Base-by-base conservation (phyloP, 257 asterid genomes). In the Scutellaria minor region DNA sequence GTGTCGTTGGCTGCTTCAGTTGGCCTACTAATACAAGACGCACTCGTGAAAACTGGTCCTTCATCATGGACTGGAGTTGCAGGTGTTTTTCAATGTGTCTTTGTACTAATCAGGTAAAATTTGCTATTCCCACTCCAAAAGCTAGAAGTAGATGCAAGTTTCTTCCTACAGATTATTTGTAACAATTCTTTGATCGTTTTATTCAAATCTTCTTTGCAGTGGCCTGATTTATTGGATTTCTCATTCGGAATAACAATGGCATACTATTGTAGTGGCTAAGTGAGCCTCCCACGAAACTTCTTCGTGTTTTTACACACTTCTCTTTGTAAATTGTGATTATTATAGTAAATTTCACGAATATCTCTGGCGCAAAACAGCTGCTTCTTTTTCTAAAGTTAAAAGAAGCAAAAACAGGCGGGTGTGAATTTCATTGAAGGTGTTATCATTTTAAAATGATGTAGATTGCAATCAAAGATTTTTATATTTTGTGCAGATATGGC, bases 1-100 rank as follows among this genome's bases (percentile, higher is more conserved):
- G 97, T 92, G 77, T 94, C 99, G 6, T 79, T 94, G 82, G 98
- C 99, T 61, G 99, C 97, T 77, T 91, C 99, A 14, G 99, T 94
- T 9, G 99, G 99, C 39, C 85, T 94, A 46, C 79, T 94, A 85
- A 77, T 94, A 83, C 96, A 94, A 87, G 99, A 91, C 35, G 86
- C 98, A 20, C 79, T 94, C 22, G 92, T 85, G 78, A 64, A 80
- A 74, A 59, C 95, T 1, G 92, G 95, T 18, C 99, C 99, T 12
- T 89, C 99, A 10, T 78, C 98, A 1, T 94, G 97, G 98, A 85
- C 98, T 6, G 98, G 99, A 79, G 90, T 89, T 78, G 99, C 99
- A 13, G 98, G 99, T 31, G 89, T 94, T 80, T 86, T 94, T 76
- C 98, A 94, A 77, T 89, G 99, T 35, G 97, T 91, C 14, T 88